Conservation (phyloP, 208 protist species). For the Crithidia brevicula region DNA sequence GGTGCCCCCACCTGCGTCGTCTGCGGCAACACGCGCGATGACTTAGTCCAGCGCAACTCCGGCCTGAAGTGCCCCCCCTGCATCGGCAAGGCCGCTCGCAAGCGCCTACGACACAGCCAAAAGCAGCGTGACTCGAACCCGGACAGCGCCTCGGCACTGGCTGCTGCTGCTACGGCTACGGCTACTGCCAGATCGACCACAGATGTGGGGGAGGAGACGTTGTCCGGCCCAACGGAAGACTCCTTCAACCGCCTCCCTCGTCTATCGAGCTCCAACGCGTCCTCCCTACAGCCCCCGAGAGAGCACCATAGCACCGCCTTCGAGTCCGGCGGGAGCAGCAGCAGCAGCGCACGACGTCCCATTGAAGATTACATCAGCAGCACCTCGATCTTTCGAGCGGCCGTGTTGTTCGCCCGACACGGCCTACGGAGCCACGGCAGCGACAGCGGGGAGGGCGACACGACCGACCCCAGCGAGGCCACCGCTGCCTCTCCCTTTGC, state of each 20-base stretch:
- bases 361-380: slow-evolving; percentile 74
- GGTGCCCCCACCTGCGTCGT: too few relatives aligned
- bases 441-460: background rate
- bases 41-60: slow-evolving; percentile 52
- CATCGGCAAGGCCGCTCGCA: slow-evolving; percentile 55
- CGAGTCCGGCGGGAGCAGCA: background rate
- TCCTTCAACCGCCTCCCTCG: background rate
- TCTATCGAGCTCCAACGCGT: slow-evolving; percentile 9
- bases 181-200: background rate
- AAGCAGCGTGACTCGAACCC: slow-evolving; percentile 37
- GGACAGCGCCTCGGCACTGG: background rate
- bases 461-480: background rate
- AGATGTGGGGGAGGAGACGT: background rate
- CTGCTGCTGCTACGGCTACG: too few relatives aligned
- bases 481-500: background rate
- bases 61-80: slow-evolving; percentile 62
- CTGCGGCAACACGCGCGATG: slow-evolving; percentile 42
- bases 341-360: slow-evolving; percentile 12
- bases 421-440: background rate
- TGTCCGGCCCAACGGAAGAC: background rate
- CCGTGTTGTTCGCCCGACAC: slow-evolving; percentile 18
- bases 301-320: background rate
- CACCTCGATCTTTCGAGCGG: slow-evolving; percentile 47
- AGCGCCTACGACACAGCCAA: slow-evolving; percentile 40
- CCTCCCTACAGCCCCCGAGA: background rate